Base-by-base conservation (phyloP, 495 filamentous ascomycete genomes). In the Immersiella caudata region DNA sequence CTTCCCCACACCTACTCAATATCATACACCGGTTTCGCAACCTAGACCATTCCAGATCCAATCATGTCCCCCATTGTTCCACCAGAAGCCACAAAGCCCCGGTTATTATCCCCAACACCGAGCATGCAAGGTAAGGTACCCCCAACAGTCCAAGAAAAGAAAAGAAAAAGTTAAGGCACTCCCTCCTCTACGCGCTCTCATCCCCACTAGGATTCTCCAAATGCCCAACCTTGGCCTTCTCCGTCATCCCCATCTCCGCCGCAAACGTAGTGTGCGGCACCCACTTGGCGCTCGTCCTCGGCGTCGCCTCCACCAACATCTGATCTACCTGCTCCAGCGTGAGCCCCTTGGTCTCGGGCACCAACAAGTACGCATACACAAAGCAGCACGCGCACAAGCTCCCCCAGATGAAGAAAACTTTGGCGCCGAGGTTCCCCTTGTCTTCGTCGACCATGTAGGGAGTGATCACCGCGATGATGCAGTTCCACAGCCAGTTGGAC, bases 341-440 rank as follows among this genome's bases (percentile, higher is more conserved):
- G n/a, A 96, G 81, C 66, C 91, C 91, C 87, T 93, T 94, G 75
- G 91, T 94, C 84, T 94, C 91, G 49, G 90, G 89, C 57, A 94
- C 82, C 50, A 93, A 84, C 83, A 91, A 88, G 83, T 90, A 94
- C 62, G 89, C 84, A 79, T 88, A 93, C 73, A 91, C 66, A 71
- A 92, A 83, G 73, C 84, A 87, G 71, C 78, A 63, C 65, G 80
- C 75, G 82, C 90, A 92, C 55, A 91, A 86, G 6, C 80, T 78
- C 55, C 89, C 90, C 90, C 90, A 93, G 75, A 92, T 84, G 80
- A 89, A 93, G 80, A 93, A 94, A 66, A 94, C 88, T 74, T 89
- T 89, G 75, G 87, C 78, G 33, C 83, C 84, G 25, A 93, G 80
- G 78, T 92, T 89, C 69, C 89, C 90, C 66, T 90, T 89, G 58